Conservation (phyloP, 2,329 filamentous ascomycete species). For the Fusarium sororula region DNA sequence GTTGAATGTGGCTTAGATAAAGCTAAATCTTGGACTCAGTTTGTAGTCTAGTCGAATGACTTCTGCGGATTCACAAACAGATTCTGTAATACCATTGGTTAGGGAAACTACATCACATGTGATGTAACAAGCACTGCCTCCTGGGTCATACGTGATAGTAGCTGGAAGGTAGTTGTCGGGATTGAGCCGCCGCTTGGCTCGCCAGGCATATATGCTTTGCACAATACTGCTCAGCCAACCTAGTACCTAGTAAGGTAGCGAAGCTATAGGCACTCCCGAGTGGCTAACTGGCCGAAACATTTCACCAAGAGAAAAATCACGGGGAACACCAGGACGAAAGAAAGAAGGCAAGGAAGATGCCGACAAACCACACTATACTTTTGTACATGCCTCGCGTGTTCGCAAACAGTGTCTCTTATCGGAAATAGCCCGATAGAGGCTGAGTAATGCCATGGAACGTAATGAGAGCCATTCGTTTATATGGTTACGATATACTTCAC, state of each 20-base stretch:
- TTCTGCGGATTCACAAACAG: background rate
- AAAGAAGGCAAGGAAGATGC: background rate
- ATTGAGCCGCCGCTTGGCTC: background rate
- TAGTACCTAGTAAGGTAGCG: background rate
- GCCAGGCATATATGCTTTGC: background rate
- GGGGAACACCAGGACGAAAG: background rate
- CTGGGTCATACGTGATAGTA: background rate
- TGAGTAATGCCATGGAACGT: background rate
- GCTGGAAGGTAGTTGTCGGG: background rate
- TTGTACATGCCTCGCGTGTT: background rate
- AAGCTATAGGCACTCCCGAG: background rate
- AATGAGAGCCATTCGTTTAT: background rate
- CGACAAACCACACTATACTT: background rate
- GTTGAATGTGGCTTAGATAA: slow-evolving; percentile 11
- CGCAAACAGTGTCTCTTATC: background rate
- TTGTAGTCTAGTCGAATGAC: background rate
- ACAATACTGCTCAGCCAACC: background rate
- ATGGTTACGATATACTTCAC: background rate
- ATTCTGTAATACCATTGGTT: background rate
- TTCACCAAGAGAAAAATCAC: background rate
- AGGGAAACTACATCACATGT: background rate
- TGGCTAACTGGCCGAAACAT: background rate
- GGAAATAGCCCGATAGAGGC: background rate
- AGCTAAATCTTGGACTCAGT: background rate
- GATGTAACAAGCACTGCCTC: slow-evolving; percentile 4